phyloP scores from a whole-genome alignment of 139 green algal species.

The Marvania coccoides region DNA sequence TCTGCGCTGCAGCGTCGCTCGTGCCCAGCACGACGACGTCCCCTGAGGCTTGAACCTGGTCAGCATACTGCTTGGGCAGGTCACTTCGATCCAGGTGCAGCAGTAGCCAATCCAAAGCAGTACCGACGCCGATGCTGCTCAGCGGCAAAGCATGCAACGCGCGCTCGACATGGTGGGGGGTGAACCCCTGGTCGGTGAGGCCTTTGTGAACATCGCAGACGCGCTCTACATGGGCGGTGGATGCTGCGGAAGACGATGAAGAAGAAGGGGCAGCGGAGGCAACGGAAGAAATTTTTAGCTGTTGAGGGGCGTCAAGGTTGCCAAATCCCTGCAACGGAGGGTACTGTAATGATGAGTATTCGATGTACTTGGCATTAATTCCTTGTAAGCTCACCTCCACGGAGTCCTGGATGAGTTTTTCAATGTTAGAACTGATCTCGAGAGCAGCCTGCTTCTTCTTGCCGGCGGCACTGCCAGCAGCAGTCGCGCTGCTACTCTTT shows the following conservation, averaged over 20 bases:
- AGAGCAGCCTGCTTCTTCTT: not conserved
- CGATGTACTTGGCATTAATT: no score
- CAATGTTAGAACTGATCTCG: not conserved
- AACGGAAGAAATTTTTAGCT: no score
- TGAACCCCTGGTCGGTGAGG: not conserved
- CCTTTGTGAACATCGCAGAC: not conserved
- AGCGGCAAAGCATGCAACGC: slow-evolving; percentile 2
- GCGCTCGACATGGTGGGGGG: not conserved
- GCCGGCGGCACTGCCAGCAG: not conserved
- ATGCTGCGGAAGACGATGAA: no score
- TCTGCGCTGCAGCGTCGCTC: not conserved
- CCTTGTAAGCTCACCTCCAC: no score
- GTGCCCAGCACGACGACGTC: not conserved
- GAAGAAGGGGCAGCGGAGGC: no score
- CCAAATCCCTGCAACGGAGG: no score
- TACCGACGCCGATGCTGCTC: slow-evolving; percentile 3
- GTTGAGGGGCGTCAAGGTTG: no score
- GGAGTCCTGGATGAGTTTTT: no score
- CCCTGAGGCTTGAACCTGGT: not conserved
- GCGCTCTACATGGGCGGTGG: no score
- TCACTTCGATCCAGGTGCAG: slow-evolving; percentile 49
- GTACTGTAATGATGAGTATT: no score
- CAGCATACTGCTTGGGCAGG: slow-evolving; percentile 51
- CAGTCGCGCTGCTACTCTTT: not conserved
- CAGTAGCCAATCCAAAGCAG: slow-evolving; percentile 73